Evolutionary conservation across 2,329 filamentous ascomycete species (phyloP), one percentile per base, ranked within the genome.

Genomic region (Penicillium decumbens): DNA sequence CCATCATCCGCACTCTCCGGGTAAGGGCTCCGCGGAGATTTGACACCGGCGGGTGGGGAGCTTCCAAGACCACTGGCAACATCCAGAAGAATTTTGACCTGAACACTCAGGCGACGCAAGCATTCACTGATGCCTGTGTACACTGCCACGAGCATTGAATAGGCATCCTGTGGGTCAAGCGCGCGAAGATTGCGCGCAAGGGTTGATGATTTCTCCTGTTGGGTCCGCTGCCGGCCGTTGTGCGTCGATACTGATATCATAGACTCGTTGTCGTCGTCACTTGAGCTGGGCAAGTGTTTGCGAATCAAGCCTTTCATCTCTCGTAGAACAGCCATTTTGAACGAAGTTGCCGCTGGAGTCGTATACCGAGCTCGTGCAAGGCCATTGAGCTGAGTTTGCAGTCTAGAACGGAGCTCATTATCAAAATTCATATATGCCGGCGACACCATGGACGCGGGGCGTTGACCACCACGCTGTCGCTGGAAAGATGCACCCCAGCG

Each of bases 11-110:
- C 67, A 13, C 64, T 73, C 32, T 72, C 68, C 3, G 66, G 51
- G 38, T 69, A 70, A 1, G 75, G 77, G 51, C 76, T 80, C 54
- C 69, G 70, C 12, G 72, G 77, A 1, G 78, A 80, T 50, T 70
- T 72, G 24, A 75, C 56, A 27, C 67, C 65, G 40, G 61, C 69
- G 53, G 59, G 55, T 3, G 69, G 61, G 3, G 75, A 72, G 12
- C 70, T 72, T 28, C 75, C 67, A 30, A 75, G 56, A 20, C 70
- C 71, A 66, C 90, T 95, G 0, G 91, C 93, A 18, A 95, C 88
- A 68, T 98, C 93, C 8, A 98, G 77, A n/a, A 98, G 73, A 8
- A 97, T 84, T 68, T 98, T 98, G 47, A 93, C 87, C 66, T 97
- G 92, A 0, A 89, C 91, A 15, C 89, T 89, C 6, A 96, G 75